These are phyloP conservation scores for Alternaria ventricosa DNA, from an alignment of 2,329 filamentous ascomycete species.

Conservation along the genomic window DNA sequence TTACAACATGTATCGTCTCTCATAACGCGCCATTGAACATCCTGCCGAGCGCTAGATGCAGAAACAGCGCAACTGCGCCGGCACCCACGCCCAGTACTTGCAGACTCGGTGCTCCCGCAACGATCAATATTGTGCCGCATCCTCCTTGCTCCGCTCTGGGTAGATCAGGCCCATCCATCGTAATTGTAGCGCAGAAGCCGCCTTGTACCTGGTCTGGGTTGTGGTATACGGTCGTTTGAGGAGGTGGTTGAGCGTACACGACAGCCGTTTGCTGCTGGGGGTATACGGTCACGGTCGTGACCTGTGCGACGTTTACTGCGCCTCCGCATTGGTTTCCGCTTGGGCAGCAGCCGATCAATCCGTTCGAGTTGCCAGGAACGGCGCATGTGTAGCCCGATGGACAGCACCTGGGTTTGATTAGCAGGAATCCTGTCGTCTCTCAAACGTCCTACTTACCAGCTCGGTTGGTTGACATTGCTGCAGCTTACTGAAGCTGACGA, in stretches of 20 bases:
- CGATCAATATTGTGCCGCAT: slow-evolving; percentile 49
- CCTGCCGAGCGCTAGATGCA: slow-evolving; percentile 37
- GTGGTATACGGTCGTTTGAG: slow-evolving; percentile 33
- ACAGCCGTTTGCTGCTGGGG: slow-evolving; percentile 35
- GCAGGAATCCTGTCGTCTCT: background rate
- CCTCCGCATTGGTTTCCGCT: slow-evolving; percentile 43
- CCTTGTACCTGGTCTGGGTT: slow-evolving; percentile 30
- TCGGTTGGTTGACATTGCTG: slow-evolving; percentile 49
- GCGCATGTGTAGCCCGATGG: slow-evolving; percentile 45
- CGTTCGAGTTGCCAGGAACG: slow-evolving; percentile 37
- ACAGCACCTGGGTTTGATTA: slow-evolving; percentile 43
- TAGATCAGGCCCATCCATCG: slow-evolving; percentile 43
- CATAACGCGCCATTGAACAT: slow-evolving; percentile 31
- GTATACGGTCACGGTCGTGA: slow-evolving; percentile 46
- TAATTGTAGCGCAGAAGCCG: slow-evolving; percentile 48
- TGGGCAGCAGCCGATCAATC: slow-evolving; percentile 49
- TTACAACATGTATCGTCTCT: slow-evolving; percentile 15
- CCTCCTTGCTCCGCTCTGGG: slow-evolving; percentile 40
- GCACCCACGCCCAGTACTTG: slow-evolving; percentile 26
- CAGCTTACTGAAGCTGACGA: slow-evolving; percentile 50
- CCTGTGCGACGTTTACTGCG: slow-evolving; percentile 38
- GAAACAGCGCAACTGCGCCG: slow-evolving; percentile 19
- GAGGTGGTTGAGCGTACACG: slow-evolving; percentile 36
- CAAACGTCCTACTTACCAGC: slow-evolving; percentile 46
- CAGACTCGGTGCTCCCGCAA: slow-evolving; percentile 31